Evolutionary conservation across 2,329 filamentous ascomycete genomes (phyloP), one percentile per base, ranked within the genome.

Genomic region (Sporothrix mexicana): DNA sequence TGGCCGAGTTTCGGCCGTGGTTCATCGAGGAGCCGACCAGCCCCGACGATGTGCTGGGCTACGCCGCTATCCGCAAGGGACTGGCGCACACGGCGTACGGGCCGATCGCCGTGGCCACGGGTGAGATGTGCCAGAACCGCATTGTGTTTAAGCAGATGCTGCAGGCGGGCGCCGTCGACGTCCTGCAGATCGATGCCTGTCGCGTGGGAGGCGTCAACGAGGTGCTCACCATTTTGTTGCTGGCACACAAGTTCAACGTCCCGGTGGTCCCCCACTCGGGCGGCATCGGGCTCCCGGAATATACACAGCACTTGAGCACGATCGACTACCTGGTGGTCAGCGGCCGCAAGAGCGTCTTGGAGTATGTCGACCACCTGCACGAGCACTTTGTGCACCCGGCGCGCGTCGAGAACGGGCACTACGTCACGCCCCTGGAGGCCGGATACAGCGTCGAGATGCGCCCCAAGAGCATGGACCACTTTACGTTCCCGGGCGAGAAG

Each of bases 401-500:
- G 1, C 87, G 91, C 72, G 93, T 97, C 78, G 89, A 91, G 83
- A 91, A 94, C 76, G 95, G 94, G 4, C 96, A 94, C 82, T 97
- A 97, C 83, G 92, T 92, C 76, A 97, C 95, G 0, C 94, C 95
- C 0, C 91, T 84, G 75, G 90, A 94, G 80, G 87, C 94, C 0
- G 94, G 94, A 0, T 97, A 97, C 82, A 95, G 92, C 79, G 94
- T 97, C 2, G 93, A 97, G 88, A 97, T 97, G 94, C 95, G 93
- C 88, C 83, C 90, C 3, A 92, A 91, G 76, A 96, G 93, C 80
- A 96, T 97, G 93, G 92, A 94, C 76, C 82, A 82, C 77, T 97
- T 87, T 80, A 87, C 88, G 66, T 97, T 89, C 80, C 94, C 94
- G 0, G 93, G 94, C 8, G 88, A 91, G 78, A 86, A 91, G 75